These are phyloP conservation scores for Pelargonium nanum DNA, from an alignment of 345 rosid species.

Conservation along the genomic window DNA sequence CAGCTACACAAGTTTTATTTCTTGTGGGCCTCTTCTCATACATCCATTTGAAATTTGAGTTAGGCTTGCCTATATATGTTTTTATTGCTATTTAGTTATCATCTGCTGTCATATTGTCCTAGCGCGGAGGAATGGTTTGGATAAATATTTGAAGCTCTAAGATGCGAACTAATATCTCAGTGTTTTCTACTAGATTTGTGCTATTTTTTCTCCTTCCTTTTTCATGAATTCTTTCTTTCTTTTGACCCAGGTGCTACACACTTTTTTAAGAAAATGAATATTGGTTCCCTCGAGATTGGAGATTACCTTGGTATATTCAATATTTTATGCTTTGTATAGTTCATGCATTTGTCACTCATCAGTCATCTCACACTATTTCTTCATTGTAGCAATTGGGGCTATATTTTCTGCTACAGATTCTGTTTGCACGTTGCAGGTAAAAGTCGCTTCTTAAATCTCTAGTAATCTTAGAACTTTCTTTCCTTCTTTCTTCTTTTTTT, in stretches of 20 bases:
- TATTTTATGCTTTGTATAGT: background rate
- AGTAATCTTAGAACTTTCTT: constrained; percentile 8
- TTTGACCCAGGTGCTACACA: constrained; percentile 51
- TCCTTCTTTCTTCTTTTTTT: no score
- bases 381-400: constrained; percentile 77
- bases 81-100: no score
- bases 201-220: background rate
- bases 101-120: no score
- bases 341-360: background rate
- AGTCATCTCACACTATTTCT: constrained; percentile 7
- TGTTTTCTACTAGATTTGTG: background rate
- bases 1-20: background rate
- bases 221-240: constrained; percentile 6
- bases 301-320: constrained; percentile 68
- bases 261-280: constrained; percentile 61
- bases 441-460: constrained; percentile 3
- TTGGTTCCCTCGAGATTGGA: constrained; percentile 47
- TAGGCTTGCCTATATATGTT: no score
- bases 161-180: background rate
- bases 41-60: no score
- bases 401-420: constrained; percentile 98
- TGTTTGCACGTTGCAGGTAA: constrained; percentile 94
- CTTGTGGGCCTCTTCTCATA: background rate
- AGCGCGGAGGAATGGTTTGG: no score
- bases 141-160: background rate